Evolutionary conservation across 345 rosid species (phyloP), one percentile per base, ranked within the genome.

Genomic region (Punica granatum): DNA sequence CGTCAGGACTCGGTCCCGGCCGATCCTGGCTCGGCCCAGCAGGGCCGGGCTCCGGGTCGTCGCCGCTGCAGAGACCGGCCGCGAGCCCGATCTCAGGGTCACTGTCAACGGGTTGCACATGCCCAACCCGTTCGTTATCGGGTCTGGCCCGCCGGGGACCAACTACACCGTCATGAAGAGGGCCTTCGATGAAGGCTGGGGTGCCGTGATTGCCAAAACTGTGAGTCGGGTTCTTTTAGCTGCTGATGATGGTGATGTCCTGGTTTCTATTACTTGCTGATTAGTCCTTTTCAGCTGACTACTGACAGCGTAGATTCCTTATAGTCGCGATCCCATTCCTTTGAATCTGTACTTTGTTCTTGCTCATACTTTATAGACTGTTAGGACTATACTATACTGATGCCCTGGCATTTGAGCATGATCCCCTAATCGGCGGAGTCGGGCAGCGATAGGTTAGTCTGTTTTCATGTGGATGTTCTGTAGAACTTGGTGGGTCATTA

Each of bases 161-260:
- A 94, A 94, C 84, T 86, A 89, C 67, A 94, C 97, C 6, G 99
- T 91, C 66, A 94, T 91, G 98, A 94, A 91, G 76, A 76, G 93
- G 74, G 98, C 98, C 53, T 94, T 91, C 60, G 98, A 94, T 54
- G 98, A 91, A 84, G 99, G 99, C 31, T 94, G 99, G 99, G 99
- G 99, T 6, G 98, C 93, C 43, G 98, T 94, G 63, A 89, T 89
- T 68, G 98, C 98, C 70, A 94, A 94, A 76, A 94, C 99, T 64
- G 99, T 91, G 73, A 83, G 92, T 71, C 37, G 0, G 36, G 43
- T 9, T 21, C 31, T 30, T 42, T 61, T 14, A 43, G 35, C 15
- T 6, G 43, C 31, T 26, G 11, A 1, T 35, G 6, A 18, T 23
- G 14, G 49, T 44, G 16, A 34, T 34, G 7, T 64, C 41, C 37